Percentiles rank a stretch among this genome's conserved stretches.
These are phyloP conservation scores for Beta lomatogona DNA, from an alignment of 179 eudicot species.

Conservation along the genomic window DNA sequence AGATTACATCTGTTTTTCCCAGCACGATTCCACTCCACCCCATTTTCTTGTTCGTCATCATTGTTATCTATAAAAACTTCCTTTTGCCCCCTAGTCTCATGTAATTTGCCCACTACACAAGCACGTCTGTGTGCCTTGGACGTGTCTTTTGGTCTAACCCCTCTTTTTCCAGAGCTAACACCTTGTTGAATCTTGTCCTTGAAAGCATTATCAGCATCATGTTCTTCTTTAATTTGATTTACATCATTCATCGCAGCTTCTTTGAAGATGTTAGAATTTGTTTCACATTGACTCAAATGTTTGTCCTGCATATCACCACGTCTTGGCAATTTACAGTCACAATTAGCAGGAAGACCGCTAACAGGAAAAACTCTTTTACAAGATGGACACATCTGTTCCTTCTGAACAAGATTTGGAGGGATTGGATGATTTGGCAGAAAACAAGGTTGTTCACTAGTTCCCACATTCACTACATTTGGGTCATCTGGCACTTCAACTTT, in stretches of 20 bases:
- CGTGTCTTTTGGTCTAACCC: conserved; percentile 16
- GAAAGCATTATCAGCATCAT: neutral
- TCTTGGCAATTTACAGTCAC: conserved; percentile 46
- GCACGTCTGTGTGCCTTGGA: conserved; percentile 21
- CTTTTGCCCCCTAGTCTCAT: conserved; percentile 6
- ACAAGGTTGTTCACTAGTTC: neutral
- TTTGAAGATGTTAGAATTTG: neutral
- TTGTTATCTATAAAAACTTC: conserved; percentile 12
- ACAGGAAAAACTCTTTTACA: conserved; percentile 47
- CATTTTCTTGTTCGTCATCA: conserved; percentile 2
- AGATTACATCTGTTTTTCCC: neutral
- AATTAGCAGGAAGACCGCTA: conserved; percentile 47
- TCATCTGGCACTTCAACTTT: too few relatives aligned
- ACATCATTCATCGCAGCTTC: neutral
- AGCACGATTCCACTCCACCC: neutral
- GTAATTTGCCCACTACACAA: neutral
- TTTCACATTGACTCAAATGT: conserved; percentile 11
- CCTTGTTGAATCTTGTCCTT: conserved; percentile 26
- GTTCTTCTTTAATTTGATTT: conserved; percentile 14
- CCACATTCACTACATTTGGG: too few relatives aligned
- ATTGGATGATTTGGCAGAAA: conserved; percentile 9
- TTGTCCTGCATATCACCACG: conserved; percentile 27
- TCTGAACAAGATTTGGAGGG: conserved; percentile 19
- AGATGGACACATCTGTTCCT: conserved; percentile 27
- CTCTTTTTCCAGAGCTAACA: conserved; percentile 5